Evolutionary conservation across 192 early-diverging fungal genomes (phyloP), one percentile per base, ranked within the genome.

Genomic region (Coemansia sp.): DNA sequence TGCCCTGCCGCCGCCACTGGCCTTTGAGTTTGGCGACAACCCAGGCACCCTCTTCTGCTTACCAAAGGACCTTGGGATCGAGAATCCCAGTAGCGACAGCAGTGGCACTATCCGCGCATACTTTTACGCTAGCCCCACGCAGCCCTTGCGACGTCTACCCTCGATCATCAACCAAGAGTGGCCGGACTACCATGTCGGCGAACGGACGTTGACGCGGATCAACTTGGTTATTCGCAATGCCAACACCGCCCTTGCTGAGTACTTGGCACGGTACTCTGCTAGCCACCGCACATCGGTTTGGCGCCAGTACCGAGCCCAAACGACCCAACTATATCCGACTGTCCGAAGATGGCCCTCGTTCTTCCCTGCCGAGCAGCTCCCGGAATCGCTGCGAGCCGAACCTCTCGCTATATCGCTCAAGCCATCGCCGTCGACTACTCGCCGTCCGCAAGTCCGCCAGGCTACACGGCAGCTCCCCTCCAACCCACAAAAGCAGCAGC

Each of bases 11-110:
- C 60, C 57, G 2, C 64, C 35, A 24, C 64, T 91, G 39, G 77
- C 83, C 3, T 71, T 91, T 54, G 85, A 87, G 60, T 87, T 91
- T 73, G 75, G 76, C 17, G 89, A 91, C 5, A 68, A 71, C 43
- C 64, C 79, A 6, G 71, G 72, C 20, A 78, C 82, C 31, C 71
- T 77, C 6, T 86, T 84, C 43, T 58, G 82, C 25, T 70, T 91
- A 39, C 89, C 89, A 4, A 79, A 80, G 40, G 74, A 86, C n/a
- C 73, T 84, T 32, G 78, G 87, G 20, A 37, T 89, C 19, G 86
- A 86, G 15, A 39, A 71, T 17, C 62, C 62, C n/a, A 62, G 42
- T 20, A 65, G 79, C 35, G 64, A 69, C 25, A 17, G 40, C 9
- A 38, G 56, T 32, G 31, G 29, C 10, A 2, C 19, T 19, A 20